phyloP scores from a whole-genome alignment of 257 asterid species.

The Solanum sitiens region DNA sequence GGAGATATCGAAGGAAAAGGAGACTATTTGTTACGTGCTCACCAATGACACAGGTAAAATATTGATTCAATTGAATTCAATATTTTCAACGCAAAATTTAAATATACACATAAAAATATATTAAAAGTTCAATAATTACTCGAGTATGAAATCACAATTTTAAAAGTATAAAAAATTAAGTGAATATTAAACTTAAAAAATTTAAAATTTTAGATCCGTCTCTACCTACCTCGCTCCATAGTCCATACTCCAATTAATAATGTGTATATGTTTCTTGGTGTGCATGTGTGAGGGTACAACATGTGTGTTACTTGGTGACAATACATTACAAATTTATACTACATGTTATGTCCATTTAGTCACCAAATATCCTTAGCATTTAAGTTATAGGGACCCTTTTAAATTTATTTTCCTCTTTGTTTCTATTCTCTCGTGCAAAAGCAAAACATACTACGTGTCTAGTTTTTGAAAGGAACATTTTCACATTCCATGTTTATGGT shows the following conservation, averaged over 20 bases:
- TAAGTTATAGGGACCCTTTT: neutral
- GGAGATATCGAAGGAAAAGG: neutral
- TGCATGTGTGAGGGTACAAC: neutral
- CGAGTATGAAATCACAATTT: neutral
- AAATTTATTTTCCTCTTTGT: neutral
- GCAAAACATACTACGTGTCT: neutral
- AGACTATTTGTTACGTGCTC: neutral
- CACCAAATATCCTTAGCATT: neutral
- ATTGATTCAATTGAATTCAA: neutral
- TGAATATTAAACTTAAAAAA: neutral
- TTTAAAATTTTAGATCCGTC: neutral
- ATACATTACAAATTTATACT: neutral
- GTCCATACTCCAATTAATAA: neutral
- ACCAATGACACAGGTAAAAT: neutral
- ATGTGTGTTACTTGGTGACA: neutral
- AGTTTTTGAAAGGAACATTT: neutral
- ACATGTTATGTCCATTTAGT: neutral
- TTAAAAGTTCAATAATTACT: neutral
- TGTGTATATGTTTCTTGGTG: neutral
- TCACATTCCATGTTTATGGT: neutral
- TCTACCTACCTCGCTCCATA: neutral
- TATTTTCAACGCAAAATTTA: neutral
- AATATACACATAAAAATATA: neutral
- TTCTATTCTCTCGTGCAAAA: neutral
- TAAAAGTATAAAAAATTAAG: neutral